Conservation (phyloP, 768 basidiomycete species). For the Phlebiopsis gigantea region DNA sequence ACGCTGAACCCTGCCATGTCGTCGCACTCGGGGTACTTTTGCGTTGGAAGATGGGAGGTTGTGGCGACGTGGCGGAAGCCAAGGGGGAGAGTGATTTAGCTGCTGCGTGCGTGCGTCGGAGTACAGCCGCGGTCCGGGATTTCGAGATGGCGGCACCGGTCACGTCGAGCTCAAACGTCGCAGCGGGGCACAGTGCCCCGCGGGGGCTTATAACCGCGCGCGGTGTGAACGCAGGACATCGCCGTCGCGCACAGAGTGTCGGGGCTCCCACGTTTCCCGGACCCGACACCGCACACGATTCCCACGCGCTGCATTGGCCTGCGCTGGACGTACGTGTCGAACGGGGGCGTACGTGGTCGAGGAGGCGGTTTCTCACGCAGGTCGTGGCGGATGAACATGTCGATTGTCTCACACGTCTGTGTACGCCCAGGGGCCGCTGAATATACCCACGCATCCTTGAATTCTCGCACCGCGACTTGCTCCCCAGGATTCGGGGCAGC, state of each 20-base stretch:
- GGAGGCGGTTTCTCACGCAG: neutral
- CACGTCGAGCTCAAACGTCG: neutral
- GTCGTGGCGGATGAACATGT: neutral
- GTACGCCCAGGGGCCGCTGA: no score
- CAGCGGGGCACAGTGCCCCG: neutral
- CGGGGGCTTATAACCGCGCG: neutral
- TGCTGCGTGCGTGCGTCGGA: neutral
- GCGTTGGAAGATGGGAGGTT: neutral
- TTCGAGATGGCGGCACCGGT: neutral
- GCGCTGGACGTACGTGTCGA: neutral
- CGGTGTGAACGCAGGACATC: neutral
- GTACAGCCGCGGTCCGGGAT: neutral
- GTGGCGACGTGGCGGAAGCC: constrained; percentile 8
- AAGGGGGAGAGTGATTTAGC: neutral
- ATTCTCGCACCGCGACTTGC: no score
- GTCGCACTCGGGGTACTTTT: neutral
- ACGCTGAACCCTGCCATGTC: constrained; percentile 36
- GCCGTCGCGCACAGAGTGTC: neutral
- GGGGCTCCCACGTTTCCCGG: neutral
- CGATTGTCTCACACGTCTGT: neutral
- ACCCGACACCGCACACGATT: neutral
- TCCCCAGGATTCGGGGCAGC: no score
- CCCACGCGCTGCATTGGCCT: neutral
- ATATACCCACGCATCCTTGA: no score
- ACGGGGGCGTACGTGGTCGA: neutral